phyloP scores from a whole-genome alignment of 805 yeast genomes.

The Candida boidinii region DNA sequence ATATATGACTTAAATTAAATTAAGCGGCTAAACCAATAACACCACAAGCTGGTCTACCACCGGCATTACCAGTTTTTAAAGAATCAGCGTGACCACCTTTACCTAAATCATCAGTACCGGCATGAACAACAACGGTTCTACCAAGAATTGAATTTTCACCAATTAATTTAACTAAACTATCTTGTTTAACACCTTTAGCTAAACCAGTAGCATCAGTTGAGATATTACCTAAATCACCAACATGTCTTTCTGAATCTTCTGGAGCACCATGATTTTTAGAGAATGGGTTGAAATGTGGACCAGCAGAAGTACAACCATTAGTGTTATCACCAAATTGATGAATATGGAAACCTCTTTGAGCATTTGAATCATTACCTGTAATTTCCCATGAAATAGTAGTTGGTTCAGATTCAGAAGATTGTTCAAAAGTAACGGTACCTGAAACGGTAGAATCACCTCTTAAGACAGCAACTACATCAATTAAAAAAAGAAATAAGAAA shows the following conservation, averaged over 20 bases:
- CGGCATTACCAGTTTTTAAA: conserved; percentile 94
- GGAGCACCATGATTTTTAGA: conserved; percentile 89
- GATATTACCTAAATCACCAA: conserved; percentile 96
- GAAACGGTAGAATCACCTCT: conserved; percentile 90
- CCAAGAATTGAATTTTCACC: conserved; percentile 89
- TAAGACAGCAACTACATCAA: conserved; percentile 70
- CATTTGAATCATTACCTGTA: conserved; percentile 80
- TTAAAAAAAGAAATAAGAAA: neutral
- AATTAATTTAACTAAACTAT: conserved; percentile 65
- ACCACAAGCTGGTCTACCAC: conserved; percentile 98
- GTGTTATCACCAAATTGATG: conserved; percentile 99
- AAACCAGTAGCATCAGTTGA: conserved; percentile 79
- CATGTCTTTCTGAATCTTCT: conserved; percentile 72
- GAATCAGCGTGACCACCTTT: conserved; percentile 90
- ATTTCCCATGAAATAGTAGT: conserved; percentile 86
- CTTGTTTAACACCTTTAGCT: conserved; percentile 85
- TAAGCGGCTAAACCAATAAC: conserved; percentile 73
- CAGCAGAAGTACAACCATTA: conserved; percentile 98
- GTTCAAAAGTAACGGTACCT: conserved; percentile 86
- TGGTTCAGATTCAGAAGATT: conserved; percentile 68
- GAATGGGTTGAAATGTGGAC: conserved; percentile 95
- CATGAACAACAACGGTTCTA: conserved; percentile 92
- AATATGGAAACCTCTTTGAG: conserved; percentile 94
- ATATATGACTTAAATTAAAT: conserved; percentile 5
- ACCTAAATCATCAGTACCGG: conserved; percentile 89